phyloP scores from a whole-genome alignment of 2,329 filamentous ascomycete species.

The Apiospora malaysiana region DNA sequence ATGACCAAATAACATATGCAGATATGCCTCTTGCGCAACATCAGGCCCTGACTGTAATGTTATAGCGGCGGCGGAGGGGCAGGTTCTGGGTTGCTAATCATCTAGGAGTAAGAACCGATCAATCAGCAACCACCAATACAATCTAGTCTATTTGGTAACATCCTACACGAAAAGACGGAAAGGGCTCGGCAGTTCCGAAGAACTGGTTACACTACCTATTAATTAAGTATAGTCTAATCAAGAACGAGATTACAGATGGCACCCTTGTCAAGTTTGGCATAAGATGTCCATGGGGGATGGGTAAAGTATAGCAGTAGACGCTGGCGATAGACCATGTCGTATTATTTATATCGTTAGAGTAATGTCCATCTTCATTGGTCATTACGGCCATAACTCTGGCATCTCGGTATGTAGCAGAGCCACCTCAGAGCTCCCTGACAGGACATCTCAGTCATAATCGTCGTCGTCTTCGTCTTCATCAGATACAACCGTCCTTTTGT shows the following conservation, averaged over 20 bases:
- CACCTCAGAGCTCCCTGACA: background rate
- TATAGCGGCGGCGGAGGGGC: no score
- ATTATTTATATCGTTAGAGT: background rate
- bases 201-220: background rate
- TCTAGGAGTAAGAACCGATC: no score
- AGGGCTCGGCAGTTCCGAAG: background rate
- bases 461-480: slow-evolving; percentile 30
- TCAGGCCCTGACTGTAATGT: no score
- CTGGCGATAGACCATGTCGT: background rate
- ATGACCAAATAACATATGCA: no score
- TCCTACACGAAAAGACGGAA: no score
- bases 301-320: background rate
- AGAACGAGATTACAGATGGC: background rate
- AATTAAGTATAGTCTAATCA: background rate
- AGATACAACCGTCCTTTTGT: slow-evolving; percentile 27
- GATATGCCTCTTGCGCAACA: no score
- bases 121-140: no score
- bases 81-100: no score
- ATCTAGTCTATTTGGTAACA: no score
- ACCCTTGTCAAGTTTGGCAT: background rate
- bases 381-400: background rate
- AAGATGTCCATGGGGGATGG: no score
- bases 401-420: background rate
- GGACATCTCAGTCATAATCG: slow-evolving; percentile 21
- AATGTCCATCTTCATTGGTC: background rate